phyloP scores from a whole-genome alignment of 106 monocot genomes.

The Amphibolis antarctica region DNA sequence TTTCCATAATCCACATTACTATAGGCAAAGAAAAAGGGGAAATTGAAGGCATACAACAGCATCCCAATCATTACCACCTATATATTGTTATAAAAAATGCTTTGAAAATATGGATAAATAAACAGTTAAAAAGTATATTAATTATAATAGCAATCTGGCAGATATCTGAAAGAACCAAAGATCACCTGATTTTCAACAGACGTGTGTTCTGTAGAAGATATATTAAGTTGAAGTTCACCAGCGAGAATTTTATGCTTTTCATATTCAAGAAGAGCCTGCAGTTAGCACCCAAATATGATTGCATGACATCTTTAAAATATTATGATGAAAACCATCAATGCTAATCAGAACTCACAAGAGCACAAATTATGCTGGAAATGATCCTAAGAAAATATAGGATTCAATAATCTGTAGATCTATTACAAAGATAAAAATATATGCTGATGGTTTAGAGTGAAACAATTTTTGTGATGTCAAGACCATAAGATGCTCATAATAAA shows the following conservation, averaged over 20 bases:
- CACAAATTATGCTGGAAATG: too few relatives aligned
- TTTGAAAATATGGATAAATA: neutral
- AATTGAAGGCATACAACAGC: neutral
- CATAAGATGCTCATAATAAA: too few relatives aligned
- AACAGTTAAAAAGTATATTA: neutral
- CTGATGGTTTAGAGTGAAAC: too few relatives aligned
- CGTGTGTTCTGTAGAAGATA: constrained; percentile 39
- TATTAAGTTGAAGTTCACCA: constrained; percentile 70
- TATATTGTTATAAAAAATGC: neutral
- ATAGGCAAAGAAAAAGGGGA: too few relatives aligned
- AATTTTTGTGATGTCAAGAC: too few relatives aligned
- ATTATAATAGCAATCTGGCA: neutral
- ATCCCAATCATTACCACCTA: neutral
- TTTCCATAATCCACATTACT: too few relatives aligned
- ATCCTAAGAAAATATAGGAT: too few relatives aligned
- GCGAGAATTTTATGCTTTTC: constrained; percentile 82
- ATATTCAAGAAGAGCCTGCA: constrained; percentile 84
- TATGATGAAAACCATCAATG: too few relatives aligned
- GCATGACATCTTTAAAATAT: too few relatives aligned
- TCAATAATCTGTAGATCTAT: too few relatives aligned
- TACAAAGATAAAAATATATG: too few relatives aligned
- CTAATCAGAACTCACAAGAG: too few relatives aligned
- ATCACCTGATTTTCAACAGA: constrained; percentile 44
- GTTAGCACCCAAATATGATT: neutral
- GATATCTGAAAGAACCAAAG: constrained; percentile 2